Base-by-base conservation (phyloP, 176 grass and related monocot species). In the Coix lacrymajobi region DNA sequence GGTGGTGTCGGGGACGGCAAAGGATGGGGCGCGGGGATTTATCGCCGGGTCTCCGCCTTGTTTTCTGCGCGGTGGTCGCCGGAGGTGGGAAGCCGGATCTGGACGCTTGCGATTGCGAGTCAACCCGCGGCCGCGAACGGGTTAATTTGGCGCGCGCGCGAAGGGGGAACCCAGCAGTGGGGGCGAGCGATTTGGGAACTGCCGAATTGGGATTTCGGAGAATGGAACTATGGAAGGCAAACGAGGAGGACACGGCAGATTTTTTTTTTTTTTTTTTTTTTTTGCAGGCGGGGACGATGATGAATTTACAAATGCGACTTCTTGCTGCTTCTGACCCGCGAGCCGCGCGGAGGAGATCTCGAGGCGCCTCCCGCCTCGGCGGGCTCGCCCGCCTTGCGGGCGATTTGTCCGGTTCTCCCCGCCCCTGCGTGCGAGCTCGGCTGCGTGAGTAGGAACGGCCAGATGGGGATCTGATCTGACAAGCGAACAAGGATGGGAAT, bases 51-150 rank as follows among this genome's bases (percentile, higher is more conserved):
- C 28, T 30, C 52, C 17, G 34, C 38, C 25, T 63, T 68, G 54
- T 41, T 83, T 84, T 61, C 26, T 43, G 37, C 16, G 5, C 37
- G 30, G 48, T 2, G 12, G 44, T 44, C 51, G 77, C 17, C 67
- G 66, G 22, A 61, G 44, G 39, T 58, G 46, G 25, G 25, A 1
- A 19, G 57, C 41, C 72, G 66, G 88, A 86, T 86, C 83, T 78
- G 30, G 25, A 48, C 67, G 58, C 45, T 62, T 30, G 26, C 2
- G 56, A 22, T 13, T 0, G 10, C 22, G 57, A 40, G 66, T 81
- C 78, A 82, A 73, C 60, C 58, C 28, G 56, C 7, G 49, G 58
- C 41, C 69, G 40, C 14, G 25, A n/a, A 9, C 9, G 43, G 76
- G 57, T 41, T 43, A 11, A 22, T 19, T 14, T 26, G 4, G 46